Conservation (phyloP, 352 stramenopile species). For the Phytophthora fragariaefolia region DNA sequence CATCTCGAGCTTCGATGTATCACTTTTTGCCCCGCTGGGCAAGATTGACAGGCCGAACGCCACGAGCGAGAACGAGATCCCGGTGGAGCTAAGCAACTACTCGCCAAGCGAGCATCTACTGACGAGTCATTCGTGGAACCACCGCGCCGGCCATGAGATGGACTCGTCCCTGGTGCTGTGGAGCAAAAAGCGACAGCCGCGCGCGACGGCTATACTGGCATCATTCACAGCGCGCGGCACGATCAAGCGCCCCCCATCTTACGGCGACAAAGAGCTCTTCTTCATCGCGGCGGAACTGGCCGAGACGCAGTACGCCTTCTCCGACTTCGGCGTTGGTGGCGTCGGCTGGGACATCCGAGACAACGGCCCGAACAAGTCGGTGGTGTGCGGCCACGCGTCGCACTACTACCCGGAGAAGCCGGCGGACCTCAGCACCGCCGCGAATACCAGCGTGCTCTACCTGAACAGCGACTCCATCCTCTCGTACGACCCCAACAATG, state of each 20-base stretch:
- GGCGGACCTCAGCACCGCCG: conserved; percentile 11
- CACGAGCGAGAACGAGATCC: conserved; percentile 33
- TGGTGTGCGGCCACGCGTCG: conserved; percentile 61
- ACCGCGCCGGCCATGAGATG: conserved; percentile 68
- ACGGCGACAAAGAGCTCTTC: conserved; percentile 85
- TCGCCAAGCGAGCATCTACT: conserved; percentile 64
- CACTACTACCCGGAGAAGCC: conserved; percentile 64
- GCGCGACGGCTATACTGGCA: conserved; percentile 67
- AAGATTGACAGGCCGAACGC: conserved; percentile 41
- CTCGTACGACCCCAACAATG: conserved; percentile 47
- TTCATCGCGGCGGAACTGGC: conserved; percentile 74
- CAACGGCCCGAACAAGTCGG: conserved; percentile 36
- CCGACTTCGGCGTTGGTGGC: conserved; percentile 63
- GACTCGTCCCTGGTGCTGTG: conserved; percentile 83
- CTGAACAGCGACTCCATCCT: conserved; percentile 77
- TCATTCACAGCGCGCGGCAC: conserved; percentile 59
- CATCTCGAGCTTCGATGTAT: conserved; percentile 60
- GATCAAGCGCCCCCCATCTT: conserved; percentile 49
- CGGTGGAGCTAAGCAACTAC: conserved; percentile 41
- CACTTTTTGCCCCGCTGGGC: conserved; percentile 43
- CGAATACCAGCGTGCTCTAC: conserved; percentile 52
- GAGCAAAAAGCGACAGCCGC: conserved; percentile 70
- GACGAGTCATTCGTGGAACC: conserved; percentile 69
- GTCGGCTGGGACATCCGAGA: conserved; percentile 51
- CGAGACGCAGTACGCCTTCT: conserved; percentile 75